A percentile compares a stretch with the other conserved stretches of the same genome.
Evolutionary conservation across 2,329 filamentous ascomycete genomes (phyloP).

Genomic region (Colletotrichum echinochloae): DNA sequence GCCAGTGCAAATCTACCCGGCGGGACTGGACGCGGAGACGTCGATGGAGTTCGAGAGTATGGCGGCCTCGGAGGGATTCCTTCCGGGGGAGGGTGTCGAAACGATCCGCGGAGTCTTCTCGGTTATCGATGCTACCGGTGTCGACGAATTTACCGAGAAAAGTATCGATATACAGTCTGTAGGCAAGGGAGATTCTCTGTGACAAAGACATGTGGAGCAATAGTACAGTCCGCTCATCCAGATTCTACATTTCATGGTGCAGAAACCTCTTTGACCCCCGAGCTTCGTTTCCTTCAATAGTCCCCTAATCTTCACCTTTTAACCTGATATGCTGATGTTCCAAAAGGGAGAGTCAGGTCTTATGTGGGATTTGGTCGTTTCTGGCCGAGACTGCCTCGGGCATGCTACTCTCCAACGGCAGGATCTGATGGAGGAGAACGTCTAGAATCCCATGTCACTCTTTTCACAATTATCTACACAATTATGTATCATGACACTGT

Average conservation of each 20-base stretch:
- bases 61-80: constrained; percentile 43
- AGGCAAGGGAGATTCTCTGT: background rate
- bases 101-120: constrained; percentile 26
- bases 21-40: constrained; percentile 30
- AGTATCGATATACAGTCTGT: background rate
- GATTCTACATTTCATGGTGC: background rate
- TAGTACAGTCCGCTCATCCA: fast-evolving
- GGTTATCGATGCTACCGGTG: background rate
- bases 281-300: background rate
- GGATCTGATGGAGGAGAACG: background rate
- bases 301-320: background rate
- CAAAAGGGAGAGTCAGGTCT: background rate
- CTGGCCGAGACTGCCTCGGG: background rate
- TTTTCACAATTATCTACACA: too few relatives aligned
- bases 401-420: background rate
- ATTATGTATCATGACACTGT: too few relatives aligned
- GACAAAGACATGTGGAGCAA: too few relatives aligned
- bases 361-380: background rate
- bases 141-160: background rate
- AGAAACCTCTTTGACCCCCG: background rate
- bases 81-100: constrained; percentile 40
- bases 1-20: constrained; percentile 43
- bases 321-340: constrained; percentile 3
- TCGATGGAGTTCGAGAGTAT: constrained; percentile 40
- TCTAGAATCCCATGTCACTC: background rate